Evolutionary conservation across 2,329 filamentous ascomycete genomes (phyloP).

Genomic region (Sarocladium brachiariae): DNA sequence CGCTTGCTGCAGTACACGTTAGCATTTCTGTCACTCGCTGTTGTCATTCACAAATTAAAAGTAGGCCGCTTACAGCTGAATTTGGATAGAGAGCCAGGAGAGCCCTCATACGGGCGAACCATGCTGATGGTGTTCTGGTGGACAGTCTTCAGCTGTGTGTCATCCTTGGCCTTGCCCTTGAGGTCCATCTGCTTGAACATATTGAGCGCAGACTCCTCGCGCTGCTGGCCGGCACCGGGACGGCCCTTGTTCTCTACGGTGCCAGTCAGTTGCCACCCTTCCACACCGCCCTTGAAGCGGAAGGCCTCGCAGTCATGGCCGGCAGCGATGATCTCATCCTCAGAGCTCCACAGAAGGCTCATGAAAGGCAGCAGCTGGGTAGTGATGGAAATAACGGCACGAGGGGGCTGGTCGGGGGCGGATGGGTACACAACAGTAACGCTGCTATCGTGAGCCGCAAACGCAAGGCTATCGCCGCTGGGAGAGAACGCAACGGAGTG

Average conservation of each 20-base stretch:
- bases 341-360: slow-evolving; percentile 85
- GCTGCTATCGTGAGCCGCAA: slow-evolving; percentile 91
- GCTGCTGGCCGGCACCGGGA: slow-evolving; percentile 51
- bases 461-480: slow-evolving; percentile 86
- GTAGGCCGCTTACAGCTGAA: slow-evolving; percentile 74
- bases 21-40: too few species aligned
- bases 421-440: slow-evolving; percentile 94
- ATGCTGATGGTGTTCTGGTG: slow-evolving; percentile 96
- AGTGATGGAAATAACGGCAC: slow-evolving; percentile 81
- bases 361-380: slow-evolving; percentile 90
- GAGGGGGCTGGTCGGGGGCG: slow-evolving; percentile 82
- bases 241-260: slow-evolving; percentile 70
- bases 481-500: slow-evolving; percentile 92
- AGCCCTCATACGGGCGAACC: slow-evolving; percentile 66
- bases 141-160: slow-evolving; percentile 89
- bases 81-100: slow-evolving; percentile 59
- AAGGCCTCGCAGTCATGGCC: slow-evolving; percentile 89
- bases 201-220: slow-evolving; percentile 90
- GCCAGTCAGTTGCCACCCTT: slow-evolving; percentile 78
- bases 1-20: slow-evolving; percentile 53
- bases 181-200: slow-evolving; percentile 99
- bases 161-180: slow-evolving; percentile 85
- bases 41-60: too few species aligned
- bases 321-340: slow-evolving; percentile 90
- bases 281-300: slow-evolving; percentile 71